These are phyloP conservation scores for Parietichytrium sp. DNA, from an alignment of 108 stramenopile genomes.

Conservation along the genomic window DNA sequence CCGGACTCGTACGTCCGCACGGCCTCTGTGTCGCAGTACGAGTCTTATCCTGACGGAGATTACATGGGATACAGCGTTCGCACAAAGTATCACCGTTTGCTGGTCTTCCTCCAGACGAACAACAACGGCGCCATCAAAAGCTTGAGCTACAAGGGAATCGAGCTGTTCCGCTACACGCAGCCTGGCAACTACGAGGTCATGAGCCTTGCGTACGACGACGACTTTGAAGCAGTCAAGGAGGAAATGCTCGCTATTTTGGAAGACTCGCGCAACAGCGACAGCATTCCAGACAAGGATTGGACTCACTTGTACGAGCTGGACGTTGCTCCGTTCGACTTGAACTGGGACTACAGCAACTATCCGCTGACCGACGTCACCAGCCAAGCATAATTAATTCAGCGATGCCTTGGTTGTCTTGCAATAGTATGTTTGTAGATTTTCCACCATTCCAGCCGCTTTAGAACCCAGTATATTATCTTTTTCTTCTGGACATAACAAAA, in stretches of 20 bases:
- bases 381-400: too few relatives aligned
- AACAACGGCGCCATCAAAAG: not conserved
- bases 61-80: constrained; percentile 40
- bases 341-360: too few relatives aligned
- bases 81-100: not conserved
- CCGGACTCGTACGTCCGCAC: not conserved
- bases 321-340: not conserved
- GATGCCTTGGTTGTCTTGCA: too few relatives aligned
- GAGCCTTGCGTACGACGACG: not conserved
- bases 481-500: too few relatives aligned
- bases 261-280: too few relatives aligned
- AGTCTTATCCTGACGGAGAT: not conserved
- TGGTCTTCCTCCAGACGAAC: constrained; percentile 23
- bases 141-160: not conserved
- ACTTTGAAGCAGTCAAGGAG: constrained; percentile 1
- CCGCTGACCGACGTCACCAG: too few relatives aligned
- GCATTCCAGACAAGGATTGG: constrained; percentile 10
- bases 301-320: not conserved
- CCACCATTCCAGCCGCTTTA: too few relatives aligned
- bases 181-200: constrained; percentile 15
- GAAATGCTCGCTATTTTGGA: constrained; percentile 20
- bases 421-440: too few relatives aligned
- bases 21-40: not conserved
- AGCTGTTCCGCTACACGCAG: constrained; percentile 31
- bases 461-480: too few relatives aligned